These are phyloP conservation scores for Hemisphaericaspora xylofermentans DNA, from an alignment of 1,139 yeast species.

Conservation along the genomic window DNA sequence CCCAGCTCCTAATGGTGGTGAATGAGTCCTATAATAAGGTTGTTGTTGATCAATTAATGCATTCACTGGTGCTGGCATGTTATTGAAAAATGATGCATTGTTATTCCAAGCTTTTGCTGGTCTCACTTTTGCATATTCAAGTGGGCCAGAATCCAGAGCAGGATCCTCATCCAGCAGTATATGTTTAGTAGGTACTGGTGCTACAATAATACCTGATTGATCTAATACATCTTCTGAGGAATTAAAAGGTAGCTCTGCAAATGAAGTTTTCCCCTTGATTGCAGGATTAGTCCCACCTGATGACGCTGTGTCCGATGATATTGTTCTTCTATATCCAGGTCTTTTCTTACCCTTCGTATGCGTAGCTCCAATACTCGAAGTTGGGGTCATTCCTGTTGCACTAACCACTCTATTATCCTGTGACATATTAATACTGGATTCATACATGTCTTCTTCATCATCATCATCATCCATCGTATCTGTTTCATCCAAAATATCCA, in stretches of 20 bases:
- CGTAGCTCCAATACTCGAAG: conserved; percentile 6
- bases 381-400: conserved; percentile 10
- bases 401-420: conserved; percentile 22
- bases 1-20: conserved; percentile 36
- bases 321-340: conserved; percentile 34
- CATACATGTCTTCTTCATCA: conserved; percentile 38
- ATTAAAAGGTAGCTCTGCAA: conserved; percentile 38
- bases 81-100: not conserved
- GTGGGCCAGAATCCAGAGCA: conserved; percentile 18
- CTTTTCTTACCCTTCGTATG: conserved; percentile 19
- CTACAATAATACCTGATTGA: conserved; percentile 15
- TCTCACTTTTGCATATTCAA: conserved; percentile 20
- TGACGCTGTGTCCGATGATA: conserved; percentile 40
- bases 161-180: not conserved
- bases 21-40: conserved; percentile 24
- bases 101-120: not conserved
- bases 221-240: conserved; percentile 37
- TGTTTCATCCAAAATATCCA: conserved; percentile 44
- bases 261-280: conserved; percentile 28
- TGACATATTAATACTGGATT: conserved; percentile 30
- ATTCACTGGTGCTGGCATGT: not conserved
- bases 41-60: not conserved
- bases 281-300: conserved; percentile 20
- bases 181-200: conserved; percentile 15
- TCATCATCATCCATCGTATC: conserved; percentile 47